A percentile compares a stretch with the other conserved stretches of the same genome.
Evolutionary conservation across 2,329 filamentous ascomycete genomes (phyloP).

Genomic region (Nakataea oryzae): DNA sequence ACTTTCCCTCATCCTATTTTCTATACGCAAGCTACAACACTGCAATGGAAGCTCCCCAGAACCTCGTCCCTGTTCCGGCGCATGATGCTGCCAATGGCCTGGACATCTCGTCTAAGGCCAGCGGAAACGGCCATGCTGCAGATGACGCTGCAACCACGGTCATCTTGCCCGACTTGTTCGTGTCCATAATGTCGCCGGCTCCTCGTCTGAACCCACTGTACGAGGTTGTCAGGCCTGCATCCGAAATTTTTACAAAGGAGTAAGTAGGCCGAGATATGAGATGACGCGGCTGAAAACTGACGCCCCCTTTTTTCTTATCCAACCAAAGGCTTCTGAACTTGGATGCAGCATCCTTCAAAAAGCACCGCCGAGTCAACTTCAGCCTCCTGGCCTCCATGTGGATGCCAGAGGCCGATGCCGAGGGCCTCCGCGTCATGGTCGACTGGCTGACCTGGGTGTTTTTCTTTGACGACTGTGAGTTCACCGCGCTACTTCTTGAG

Average conservation of each 20-base stretch:
- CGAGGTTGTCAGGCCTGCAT: neutral
- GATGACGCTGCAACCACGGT: neutral
- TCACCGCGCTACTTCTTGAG: neutral
- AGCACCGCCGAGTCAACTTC: conserved; percentile 1
- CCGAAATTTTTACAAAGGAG: neutral
- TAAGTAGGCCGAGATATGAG: neutral
- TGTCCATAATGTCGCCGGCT: conserved; percentile 1
- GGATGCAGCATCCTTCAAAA: neutral
- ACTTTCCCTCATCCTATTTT: neutral
- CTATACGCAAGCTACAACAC: neutral
- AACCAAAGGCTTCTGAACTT: neutral
- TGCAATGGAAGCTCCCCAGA: neutral
- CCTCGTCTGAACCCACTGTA: neutral
- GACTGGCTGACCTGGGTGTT: conserved; percentile 3
- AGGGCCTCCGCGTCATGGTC: conserved; percentile 2
- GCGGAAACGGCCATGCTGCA: neutral
- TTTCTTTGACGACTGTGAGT: conserved; percentile 1
- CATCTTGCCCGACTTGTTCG: neutral
- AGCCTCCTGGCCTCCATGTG: neutral
- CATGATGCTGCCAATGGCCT: neutral
- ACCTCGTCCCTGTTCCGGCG: neutral
- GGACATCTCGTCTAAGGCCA: neutral
- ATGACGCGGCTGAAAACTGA: neutral
- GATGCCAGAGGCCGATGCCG: conserved; percentile 1
- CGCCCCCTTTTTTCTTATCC: neutral